Percentiles rank a stretch among this genome's conserved stretches.
phyloP scores from a whole-genome alignment of 257 asterid species.

The Plantago ovata region DNA sequence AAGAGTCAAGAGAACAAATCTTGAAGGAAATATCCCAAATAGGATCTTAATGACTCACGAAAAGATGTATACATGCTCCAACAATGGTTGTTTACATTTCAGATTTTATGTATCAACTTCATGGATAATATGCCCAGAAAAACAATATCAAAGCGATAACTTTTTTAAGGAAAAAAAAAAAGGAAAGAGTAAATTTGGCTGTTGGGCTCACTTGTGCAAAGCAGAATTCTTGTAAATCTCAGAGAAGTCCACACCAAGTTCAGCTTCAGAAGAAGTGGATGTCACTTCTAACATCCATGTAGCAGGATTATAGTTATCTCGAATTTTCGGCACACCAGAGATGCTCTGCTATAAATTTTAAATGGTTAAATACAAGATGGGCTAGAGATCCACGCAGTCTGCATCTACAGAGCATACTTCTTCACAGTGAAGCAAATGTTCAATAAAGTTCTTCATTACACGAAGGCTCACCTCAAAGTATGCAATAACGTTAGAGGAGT shows the following conservation, averaged over 20 bases:
- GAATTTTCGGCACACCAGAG: constrained; percentile 26
- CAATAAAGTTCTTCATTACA: not conserved
- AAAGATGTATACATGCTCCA: not conserved
- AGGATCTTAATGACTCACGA: too few relatives aligned
- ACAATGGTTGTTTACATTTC: not conserved
- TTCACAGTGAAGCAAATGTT: not conserved
- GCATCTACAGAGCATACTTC: not conserved
- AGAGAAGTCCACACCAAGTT: constrained; percentile 31
- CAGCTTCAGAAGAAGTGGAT: constrained; percentile 29
- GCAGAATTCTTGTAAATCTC: constrained; percentile 21
- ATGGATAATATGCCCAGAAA: not conserved
- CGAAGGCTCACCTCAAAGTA: constrained; percentile 23
- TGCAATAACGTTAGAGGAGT: constrained; percentile 21
- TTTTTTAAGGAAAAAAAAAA: too few relatives aligned
- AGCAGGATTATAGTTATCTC: constrained; percentile 27
- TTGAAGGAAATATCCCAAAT: too few relatives aligned
- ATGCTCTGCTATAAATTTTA: constrained; percentile 17
- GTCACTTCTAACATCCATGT: constrained; percentile 36
- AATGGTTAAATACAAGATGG: not conserved
- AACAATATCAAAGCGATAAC: not conserved
- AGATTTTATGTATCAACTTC: not conserved
- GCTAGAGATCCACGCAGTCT: not conserved
- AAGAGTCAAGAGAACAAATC: too few relatives aligned
- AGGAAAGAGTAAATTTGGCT: constrained; percentile 1
- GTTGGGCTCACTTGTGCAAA: constrained; percentile 22